Evolutionary conservation across 495 filamentous ascomycete genomes (phyloP), one percentile per base, ranked within the genome.

Genomic region (Podospora sp.): DNA sequence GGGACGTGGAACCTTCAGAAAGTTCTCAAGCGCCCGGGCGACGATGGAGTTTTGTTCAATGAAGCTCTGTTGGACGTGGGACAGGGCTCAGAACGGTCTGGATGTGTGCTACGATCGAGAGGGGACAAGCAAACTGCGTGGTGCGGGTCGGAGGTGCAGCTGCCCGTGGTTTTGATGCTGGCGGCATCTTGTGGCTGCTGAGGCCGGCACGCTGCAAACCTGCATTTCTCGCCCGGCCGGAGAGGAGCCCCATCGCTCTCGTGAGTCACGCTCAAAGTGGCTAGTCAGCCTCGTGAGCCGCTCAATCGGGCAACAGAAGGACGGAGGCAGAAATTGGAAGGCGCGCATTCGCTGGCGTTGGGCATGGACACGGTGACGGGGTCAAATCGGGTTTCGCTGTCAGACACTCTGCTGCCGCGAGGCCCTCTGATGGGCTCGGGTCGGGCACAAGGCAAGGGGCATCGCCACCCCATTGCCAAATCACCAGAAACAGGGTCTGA

Each of bases 401-500:
- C 63, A 57, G 62, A 40, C 49, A 24, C 8, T 5, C 11, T 21
- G 24, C 21, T 12, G 22, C 62, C 21, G 12, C 53, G 50, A 51
- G 24, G 56, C 7, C 56, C 24, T 14, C 56, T n/a, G 56, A 33
- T 22, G 18, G 56, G 22, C 26, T 59, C 52, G 52, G 52, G 56
- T 59, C 56, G 56, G 56, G 56, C 56, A 33, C n/a, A n/a, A 26
- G 21, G 56, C 33, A 22, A 56, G 62, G 66, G 63, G 60, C 60
- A 58, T 46, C 65, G 73, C 69, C 71, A 71, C 73, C 68, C 53
- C 63, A 73, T 76, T 76, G 72, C 73, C 73, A 76, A 76, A 76
- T 76, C 73, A 76, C 56, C 73, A 66, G 53, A 62, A 59, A 59
- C 22, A 55, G 52, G 52, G 52, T 68, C 66, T 26, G 49, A 57